Percentiles rank a stretch among this genome's conserved stretches.
Conservation (phyloP, 2,329 filamentous ascomycete genomes). For the Fusarium protoensiforme region DNA sequence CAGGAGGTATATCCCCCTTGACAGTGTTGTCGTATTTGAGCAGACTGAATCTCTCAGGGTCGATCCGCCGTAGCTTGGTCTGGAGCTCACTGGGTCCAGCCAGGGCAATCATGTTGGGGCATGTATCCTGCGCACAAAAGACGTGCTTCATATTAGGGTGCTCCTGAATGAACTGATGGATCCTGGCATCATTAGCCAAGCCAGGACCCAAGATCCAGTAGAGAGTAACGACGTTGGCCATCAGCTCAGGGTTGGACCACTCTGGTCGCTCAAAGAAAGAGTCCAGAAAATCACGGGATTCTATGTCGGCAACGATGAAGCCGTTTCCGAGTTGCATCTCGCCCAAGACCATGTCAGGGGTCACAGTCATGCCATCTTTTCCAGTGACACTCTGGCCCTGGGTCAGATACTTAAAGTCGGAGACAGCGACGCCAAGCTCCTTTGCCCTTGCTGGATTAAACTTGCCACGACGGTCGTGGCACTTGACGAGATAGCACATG, state of each 20-base stretch:
- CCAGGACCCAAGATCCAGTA: conserved; percentile 85
- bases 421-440: conserved; percentile 69
- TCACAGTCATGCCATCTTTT: conserved; percentile 75
- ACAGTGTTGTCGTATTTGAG: conserved; percentile 71
- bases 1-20: conserved; percentile 35
- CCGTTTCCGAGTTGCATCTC: conserved; percentile 74
- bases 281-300: conserved; percentile 75
- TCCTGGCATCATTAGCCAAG: conserved; percentile 69
- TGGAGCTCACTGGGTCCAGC: conserved; percentile 74
- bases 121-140: conserved; percentile 79
- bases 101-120: conserved; percentile 79
- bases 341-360: conserved; percentile 87
- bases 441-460: conserved; percentile 77
- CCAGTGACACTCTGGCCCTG: conserved; percentile 72
- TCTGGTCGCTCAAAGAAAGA: conserved; percentile 77
- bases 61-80: conserved; percentile 77
- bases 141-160: conserved; percentile 75
- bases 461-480: conserved; percentile 80
- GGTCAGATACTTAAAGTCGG: conserved; percentile 69
- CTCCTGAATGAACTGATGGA: conserved; percentile 77
- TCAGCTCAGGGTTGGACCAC: conserved; percentile 73
- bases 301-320: conserved; percentile 83
- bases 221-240: conserved; percentile 73
- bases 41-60: conserved; percentile 77
- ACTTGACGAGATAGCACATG: conserved; percentile 88